Evolutionary conservation across 2,329 filamentous ascomycete species (phyloP), one percentile per base, ranked within the genome.

Genomic region (Verruconis gallopava): DNA sequence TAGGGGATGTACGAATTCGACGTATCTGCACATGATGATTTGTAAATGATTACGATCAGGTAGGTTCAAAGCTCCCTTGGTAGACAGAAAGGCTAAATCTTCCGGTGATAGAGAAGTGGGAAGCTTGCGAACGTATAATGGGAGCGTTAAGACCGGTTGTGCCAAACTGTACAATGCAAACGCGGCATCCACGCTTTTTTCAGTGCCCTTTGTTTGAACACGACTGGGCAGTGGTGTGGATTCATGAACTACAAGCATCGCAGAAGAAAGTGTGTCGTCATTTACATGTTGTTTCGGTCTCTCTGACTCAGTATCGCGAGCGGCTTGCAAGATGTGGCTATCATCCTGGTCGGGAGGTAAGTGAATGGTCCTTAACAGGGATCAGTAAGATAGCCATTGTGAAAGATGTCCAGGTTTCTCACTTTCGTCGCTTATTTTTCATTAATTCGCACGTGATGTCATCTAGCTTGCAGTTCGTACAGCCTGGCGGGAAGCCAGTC

Each of bases 381-480:
- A 30, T 30, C n/a, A 30, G 25, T 30, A n/a, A 30, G 6, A 9
- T 9, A 9, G 25, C n/a, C 25, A 30, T n/a, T 30, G n/a, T n/a
- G 25, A n/a, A 30, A n/a, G 25, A 30, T n/a, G n/a, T 30, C n/a
- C n/a, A n/a, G n/a, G n/a, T 30, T 30, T n/a, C 25, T 9, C n/a
- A 30, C 25, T 30, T 30, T 30, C 25, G 6, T 30, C 25, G 6
- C 25, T 30, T 30, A n/a, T 30, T 30, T 9, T n/a, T n/a, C 25
- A 30, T 30, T n/a, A 30, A 30, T n/a, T 30, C 25, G 25, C 25
- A 30, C 25, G 25, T n/a, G 9, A 30, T n/a, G 9, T 30, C 9
- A 30, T 30, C 25, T n/a, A 30, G 25, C 25, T 30, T 30, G 25
- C 25, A 30, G n/a, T 30, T 30, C 25, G 25, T 30, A n/a, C 25